Percentiles rank a stretch among this genome's conserved stretches.
Conservation (phyloP, 139 green algal genomes). For the Micractinium sp. region DNA sequence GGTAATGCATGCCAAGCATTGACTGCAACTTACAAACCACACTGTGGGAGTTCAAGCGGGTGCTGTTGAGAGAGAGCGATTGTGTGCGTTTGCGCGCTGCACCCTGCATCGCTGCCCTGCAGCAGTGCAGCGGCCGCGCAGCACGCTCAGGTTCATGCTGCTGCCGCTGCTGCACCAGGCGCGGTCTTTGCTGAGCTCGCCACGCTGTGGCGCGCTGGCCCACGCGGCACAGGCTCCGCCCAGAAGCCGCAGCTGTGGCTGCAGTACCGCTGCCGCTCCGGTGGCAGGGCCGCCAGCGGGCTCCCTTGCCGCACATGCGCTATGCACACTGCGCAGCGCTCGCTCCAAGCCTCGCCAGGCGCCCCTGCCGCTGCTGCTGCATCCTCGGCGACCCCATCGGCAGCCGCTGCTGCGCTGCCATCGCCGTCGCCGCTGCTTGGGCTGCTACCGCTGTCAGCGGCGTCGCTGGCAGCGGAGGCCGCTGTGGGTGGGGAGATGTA, state of each 20-base stretch:
- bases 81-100: too few relatives aligned
- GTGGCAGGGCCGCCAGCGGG: neutral
- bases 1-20: too few relatives aligned
- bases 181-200: too few relatives aligned
- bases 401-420: neutral
- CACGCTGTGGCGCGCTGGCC: too few relatives aligned
- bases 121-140: too few relatives aligned
- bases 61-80: too few relatives aligned
- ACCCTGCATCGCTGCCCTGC: too few relatives aligned
- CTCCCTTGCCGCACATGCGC: neutral
- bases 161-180: too few relatives aligned
- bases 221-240: neutral
- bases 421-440: neutral
- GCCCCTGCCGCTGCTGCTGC: neutral
- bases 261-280: neutral
- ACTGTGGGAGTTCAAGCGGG: too few relatives aligned
- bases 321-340: conserved; percentile 6
- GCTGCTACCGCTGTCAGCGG: neutral
- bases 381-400: neutral
- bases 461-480: neutral
- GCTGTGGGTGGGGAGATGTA: neutral
- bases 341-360: neutral
- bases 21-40: too few relatives aligned
- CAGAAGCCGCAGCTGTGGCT: conserved; percentile 14
- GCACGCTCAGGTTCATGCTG: too few relatives aligned